These are phyloP conservation scores for Hypericum androsaemum DNA, from an alignment of 345 rosid species.

Conservation along the genomic window DNA sequence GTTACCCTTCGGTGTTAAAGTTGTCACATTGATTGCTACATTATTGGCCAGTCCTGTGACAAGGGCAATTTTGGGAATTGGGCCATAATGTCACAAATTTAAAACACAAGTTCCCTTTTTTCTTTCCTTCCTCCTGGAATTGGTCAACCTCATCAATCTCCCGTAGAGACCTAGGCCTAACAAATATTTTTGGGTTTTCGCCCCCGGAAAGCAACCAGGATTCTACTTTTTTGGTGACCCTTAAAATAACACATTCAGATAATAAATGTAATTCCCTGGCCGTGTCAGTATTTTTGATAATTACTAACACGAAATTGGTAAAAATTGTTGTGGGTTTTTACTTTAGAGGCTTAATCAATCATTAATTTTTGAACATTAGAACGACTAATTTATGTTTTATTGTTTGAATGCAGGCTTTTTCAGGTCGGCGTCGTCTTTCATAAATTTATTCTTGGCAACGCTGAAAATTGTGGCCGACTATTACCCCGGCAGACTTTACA, in stretches of 20 bases:
- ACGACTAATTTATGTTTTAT: too few relatives aligned
- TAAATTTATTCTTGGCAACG: slow-evolving; percentile 58
- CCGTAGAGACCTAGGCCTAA: neutral
- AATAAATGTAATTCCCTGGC: too few relatives aligned
- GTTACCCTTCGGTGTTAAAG: slow-evolving; percentile 17
- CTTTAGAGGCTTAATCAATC: too few relatives aligned
- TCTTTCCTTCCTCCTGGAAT: slow-evolving; percentile 10
- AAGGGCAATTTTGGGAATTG: slow-evolving; percentile 56
- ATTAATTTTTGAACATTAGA: too few relatives aligned
- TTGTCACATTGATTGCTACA: slow-evolving; percentile 19
- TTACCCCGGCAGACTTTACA: slow-evolving; percentile 75
- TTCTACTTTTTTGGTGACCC: slow-evolving; percentile 7
- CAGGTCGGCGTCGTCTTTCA: slow-evolving; percentile 91
- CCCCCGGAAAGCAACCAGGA: slow-evolving; percentile 13
- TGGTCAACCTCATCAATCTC: slow-evolving; percentile 19
- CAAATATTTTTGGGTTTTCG: slow-evolving; percentile 13
- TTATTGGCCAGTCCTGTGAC: neutral
- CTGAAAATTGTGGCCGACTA: slow-evolving; percentile 70
- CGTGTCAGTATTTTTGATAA: too few relatives aligned
- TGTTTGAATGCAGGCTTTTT: slow-evolving; percentile 82
- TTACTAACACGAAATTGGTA: too few relatives aligned
- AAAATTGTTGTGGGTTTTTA: too few relatives aligned
- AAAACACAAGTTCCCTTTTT: neutral
- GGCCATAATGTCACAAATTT: too few relatives aligned
- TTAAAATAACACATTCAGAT: too few relatives aligned